Evolutionary conservation across 2,329 filamentous ascomycete genomes (phyloP).

Genomic region (Parastagonospora avenae): DNA sequence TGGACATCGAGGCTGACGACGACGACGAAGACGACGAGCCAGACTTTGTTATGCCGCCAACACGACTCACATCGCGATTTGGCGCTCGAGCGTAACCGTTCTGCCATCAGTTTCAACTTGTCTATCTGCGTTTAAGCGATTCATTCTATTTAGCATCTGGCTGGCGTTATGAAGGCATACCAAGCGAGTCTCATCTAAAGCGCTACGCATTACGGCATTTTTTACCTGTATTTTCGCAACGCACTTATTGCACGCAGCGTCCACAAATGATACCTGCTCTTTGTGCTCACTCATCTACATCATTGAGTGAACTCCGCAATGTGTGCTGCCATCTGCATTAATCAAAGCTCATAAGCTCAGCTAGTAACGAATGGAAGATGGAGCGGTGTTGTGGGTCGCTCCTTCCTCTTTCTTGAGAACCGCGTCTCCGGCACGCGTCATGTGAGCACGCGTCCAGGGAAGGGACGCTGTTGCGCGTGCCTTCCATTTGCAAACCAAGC

Average conservation of each 20-base stretch:
- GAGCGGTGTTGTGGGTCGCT: neutral
- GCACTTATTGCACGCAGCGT: neutral
- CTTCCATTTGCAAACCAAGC: neutral
- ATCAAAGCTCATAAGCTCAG: neutral
- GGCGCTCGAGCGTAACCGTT: conserved; percentile 15
- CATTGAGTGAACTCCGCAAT: too few relatives aligned
- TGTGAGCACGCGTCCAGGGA: conserved; percentile 5
- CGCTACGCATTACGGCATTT: too few relatives aligned
- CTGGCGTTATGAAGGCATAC: conserved; percentile 13
- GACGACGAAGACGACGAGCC: conserved; percentile 39
- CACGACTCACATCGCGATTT: conserved; percentile 42
- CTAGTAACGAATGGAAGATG: too few relatives aligned
- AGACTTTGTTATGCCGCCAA: conserved; percentile 44
- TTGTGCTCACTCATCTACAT: too few relatives aligned
- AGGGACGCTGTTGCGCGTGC: conserved; percentile 8
- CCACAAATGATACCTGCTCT: too few relatives aligned
- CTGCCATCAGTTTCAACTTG: conserved; percentile 7
- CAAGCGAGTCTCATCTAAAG: neutral
- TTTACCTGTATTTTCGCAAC: too few relatives aligned
- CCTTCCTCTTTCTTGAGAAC: conserved; percentile 1
- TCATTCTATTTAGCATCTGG: conserved; percentile 12
- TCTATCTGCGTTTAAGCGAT: conserved; percentile 38
- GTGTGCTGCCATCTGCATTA: too few relatives aligned
- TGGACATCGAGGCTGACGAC: conserved; percentile 46
- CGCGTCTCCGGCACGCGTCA: neutral